Conservation (phyloP, 2,329 filamentous ascomycete species). For the Aspergillus fructus region DNA sequence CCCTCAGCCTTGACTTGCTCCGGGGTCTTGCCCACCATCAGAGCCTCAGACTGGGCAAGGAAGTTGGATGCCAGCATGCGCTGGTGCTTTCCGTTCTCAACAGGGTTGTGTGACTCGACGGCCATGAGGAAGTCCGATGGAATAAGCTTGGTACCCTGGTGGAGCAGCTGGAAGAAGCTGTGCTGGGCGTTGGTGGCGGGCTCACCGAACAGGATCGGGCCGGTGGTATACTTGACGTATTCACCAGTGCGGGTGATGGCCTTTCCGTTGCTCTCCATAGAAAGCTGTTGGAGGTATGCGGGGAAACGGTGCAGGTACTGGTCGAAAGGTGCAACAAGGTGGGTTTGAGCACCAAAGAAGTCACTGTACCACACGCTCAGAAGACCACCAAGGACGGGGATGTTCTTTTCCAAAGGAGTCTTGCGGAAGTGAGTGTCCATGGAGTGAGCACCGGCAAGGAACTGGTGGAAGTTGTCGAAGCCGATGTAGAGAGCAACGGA, state of each 20-base stretch:
- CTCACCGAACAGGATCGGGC: constrained; percentile 94
- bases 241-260: constrained; percentile 83
- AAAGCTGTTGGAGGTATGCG: constrained; percentile 97
- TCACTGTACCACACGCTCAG: constrained; percentile 98
- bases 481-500: constrained; percentile 94
- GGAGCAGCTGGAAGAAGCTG: constrained; percentile 99
- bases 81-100: constrained; percentile 89
- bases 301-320: constrained; percentile 99
- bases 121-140: constrained; percentile 97
- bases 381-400: constrained; percentile 86
- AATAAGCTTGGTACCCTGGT: constrained; percentile 99
- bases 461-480: constrained; percentile 96
- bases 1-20: constrained; percentile 50
- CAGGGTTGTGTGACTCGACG: constrained; percentile 93
- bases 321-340: constrained; percentile 96
- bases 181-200: constrained; percentile 98
- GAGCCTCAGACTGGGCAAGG: constrained; percentile 50
- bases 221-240: constrained; percentile 96
- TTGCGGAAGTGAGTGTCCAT: constrained; percentile 99
- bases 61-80: constrained; percentile 58
- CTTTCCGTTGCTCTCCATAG: constrained; percentile 99
- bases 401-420: constrained; percentile 89
- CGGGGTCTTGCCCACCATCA: constrained; percentile 55
- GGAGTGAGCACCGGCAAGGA: constrained; percentile 88
- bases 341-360: constrained; percentile 97